Conservation (phyloP, 257 asterid genomes). For the Datura wrightii region DNA sequence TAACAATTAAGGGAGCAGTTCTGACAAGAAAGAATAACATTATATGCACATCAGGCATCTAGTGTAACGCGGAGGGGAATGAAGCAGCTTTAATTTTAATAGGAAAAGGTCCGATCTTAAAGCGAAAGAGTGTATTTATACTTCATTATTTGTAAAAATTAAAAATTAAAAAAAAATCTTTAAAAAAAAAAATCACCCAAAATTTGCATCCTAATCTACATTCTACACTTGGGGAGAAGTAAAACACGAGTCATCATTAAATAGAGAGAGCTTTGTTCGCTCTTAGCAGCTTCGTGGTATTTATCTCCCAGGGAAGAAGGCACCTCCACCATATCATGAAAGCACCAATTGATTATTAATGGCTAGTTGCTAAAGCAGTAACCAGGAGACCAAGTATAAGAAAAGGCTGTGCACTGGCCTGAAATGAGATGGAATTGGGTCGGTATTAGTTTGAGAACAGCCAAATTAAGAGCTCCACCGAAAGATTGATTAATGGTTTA, state of each 20-base stretch:
- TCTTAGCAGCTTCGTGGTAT: not conserved
- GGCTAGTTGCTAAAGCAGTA: slow-evolving; percentile 92
- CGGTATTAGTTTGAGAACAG: not conserved
- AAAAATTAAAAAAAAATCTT: no score
- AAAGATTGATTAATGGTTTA: slow-evolving; percentile 2
- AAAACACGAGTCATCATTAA: not conserved
- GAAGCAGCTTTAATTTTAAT: no score
- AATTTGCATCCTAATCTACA: no score
- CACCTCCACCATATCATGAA: not conserved
- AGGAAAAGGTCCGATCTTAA: no score
- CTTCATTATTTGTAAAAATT: no score
- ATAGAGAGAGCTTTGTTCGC: not conserved
- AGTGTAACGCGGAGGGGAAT: no score
- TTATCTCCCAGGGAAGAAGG: not conserved
- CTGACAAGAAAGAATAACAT: no score
- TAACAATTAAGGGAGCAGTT: no score
- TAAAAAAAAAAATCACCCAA: no score
- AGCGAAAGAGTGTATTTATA: no score
- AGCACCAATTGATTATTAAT: slow-evolving; percentile 40
- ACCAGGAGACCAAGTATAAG: slow-evolving; percentile 87
- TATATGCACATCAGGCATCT: no score
- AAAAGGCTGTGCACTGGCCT: slow-evolving; percentile 99
- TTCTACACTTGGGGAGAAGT: no score
- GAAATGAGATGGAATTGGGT: slow-evolving; percentile 33
- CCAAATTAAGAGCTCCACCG: not conserved